A percentile compares a stretch with the other conserved stretches of the same genome.
Conservation (phyloP, 2,329 filamentous ascomycete species). For the Fusarium compactum region DNA sequence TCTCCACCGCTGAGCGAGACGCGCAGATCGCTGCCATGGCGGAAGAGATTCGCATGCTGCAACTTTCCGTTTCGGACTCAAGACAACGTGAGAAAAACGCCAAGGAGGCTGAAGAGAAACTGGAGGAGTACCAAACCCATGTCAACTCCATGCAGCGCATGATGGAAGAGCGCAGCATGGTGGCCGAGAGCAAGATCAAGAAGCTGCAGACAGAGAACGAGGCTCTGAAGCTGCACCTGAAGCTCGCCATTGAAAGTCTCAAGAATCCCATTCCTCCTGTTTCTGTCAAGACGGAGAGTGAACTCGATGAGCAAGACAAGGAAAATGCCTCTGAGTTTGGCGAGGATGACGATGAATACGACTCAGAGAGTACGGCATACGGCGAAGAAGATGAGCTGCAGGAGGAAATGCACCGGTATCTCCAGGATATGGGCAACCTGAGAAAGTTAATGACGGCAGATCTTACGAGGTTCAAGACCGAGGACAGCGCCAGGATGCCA, state of each 20-base stretch:
- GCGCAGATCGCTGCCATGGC: slow-evolving; percentile 95
- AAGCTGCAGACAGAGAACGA: slow-evolving; percentile 92
- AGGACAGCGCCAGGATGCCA: slow-evolving; percentile 67
- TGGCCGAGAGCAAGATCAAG: slow-evolving; percentile 93
- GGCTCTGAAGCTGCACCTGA: slow-evolving; percentile 86
- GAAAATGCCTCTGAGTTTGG: slow-evolving; percentile 63
- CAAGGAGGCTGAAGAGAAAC: slow-evolving; percentile 80
- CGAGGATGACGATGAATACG: slow-evolving; percentile 70
- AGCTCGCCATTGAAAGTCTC: slow-evolving; percentile 84
- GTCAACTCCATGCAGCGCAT: slow-evolving; percentile 91
- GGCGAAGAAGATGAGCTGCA: slow-evolving; percentile 74
- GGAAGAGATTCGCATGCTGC: slow-evolving; percentile 88
- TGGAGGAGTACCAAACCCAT: slow-evolving; percentile 95
- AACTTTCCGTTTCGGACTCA: slow-evolving; percentile 78
- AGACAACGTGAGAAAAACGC: slow-evolving; percentile 79
- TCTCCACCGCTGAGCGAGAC: slow-evolving; percentile 92
- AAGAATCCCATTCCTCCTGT: slow-evolving; percentile 88
- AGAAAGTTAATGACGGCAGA: slow-evolving; percentile 78
- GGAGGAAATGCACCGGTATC: slow-evolving; percentile 84
- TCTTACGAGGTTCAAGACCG: slow-evolving; percentile 73
- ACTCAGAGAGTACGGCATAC: slow-evolving; percentile 60
- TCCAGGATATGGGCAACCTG: slow-evolving; percentile 83
- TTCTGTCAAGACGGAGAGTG: slow-evolving; percentile 51
- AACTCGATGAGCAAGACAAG: slow-evolving; percentile 53
- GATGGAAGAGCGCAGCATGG: slow-evolving; percentile 93